These are phyloP conservation scores for Cladosporium halotolerans DNA, from an alignment of 2,329 filamentous ascomycete species.

Conservation along the genomic window DNA sequence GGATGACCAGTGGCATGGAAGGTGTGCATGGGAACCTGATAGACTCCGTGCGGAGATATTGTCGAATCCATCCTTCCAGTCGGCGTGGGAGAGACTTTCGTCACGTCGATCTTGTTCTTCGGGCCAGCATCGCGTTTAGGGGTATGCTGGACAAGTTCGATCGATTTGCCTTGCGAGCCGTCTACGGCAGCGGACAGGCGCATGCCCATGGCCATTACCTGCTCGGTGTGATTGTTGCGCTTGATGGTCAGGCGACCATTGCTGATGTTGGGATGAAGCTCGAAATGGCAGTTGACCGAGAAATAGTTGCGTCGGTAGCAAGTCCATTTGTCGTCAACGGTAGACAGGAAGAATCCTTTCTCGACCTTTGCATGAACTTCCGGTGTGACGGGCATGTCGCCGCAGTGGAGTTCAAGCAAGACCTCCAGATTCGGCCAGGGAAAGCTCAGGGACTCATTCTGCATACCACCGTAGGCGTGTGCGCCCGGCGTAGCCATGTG, in stretches of 20 bases:
- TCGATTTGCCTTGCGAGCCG: conserved; percentile 65
- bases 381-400: conserved; percentile 56
- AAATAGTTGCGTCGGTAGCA: conserved; percentile 92
- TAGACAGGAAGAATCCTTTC: conserved; percentile 75
- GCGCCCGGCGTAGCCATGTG: conserved; percentile 25
- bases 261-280: conserved; percentile 56
- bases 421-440: conserved; percentile 43
- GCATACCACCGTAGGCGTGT: conserved; percentile 21
- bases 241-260: conserved; percentile 54
- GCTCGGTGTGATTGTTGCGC: conserved; percentile 42
- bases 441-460: conserved; percentile 32
- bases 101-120: conserved; percentile 65
- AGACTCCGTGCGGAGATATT: conserved; percentile 32
- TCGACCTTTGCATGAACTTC: conserved; percentile 76
- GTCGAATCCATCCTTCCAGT: conserved; percentile 31
- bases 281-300: conserved; percentile 73
- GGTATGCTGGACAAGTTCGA: conserved; percentile 84
- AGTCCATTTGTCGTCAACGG: conserved; percentile 71
- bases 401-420: conserved; percentile 57
- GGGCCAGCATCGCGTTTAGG: conserved; percentile 87
- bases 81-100: conserved; percentile 61
- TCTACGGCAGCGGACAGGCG: conserved; percentile 78
- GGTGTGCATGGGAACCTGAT: conserved; percentile 29
- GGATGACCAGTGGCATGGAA: conserved; percentile 33
- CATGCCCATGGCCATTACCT: conserved; percentile 72